These are phyloP conservation scores for Arachnopeziza araneosa DNA, from an alignment of 2,329 filamentous ascomycete genomes.

Conservation along the genomic window DNA sequence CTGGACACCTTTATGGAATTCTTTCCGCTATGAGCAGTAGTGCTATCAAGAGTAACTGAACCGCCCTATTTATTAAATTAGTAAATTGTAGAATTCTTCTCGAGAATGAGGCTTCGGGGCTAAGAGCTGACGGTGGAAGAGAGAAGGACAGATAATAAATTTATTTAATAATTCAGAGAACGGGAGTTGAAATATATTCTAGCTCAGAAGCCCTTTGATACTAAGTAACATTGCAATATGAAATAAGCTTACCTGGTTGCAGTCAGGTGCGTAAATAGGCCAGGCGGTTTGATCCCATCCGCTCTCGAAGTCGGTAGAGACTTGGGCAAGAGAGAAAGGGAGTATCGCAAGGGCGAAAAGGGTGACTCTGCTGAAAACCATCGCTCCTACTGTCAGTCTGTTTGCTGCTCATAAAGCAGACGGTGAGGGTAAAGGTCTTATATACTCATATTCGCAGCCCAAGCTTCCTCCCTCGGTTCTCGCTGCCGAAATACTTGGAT, in stretches of 20 bases:
- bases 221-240: not conserved
- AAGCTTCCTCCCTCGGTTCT: conserved; percentile 21
- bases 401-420: conserved; percentile 18
- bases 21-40: conserved; percentile 49
- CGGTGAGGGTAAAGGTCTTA: conserved; percentile 24
- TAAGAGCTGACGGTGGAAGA: not conserved
- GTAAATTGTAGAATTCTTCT: not conserved
- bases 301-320: conserved; percentile 51
- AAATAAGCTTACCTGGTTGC: conserved; percentile 38
- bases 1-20: conserved; percentile 50
- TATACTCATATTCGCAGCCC: conserved; percentile 19
- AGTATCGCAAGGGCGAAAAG: conserved; percentile 42
- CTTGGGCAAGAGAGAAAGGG: conserved; percentile 45
- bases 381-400: not conserved
- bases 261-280: conserved; percentile 54
- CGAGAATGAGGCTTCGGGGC: not conserved
- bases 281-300: conserved; percentile 53
- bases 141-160: not conserved
- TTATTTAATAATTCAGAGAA: not conserved
- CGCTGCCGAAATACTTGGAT: conserved; percentile 14
- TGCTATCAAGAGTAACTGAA: conserved; percentile 49
- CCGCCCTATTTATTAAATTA: conserved; percentile 32
- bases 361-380: conserved; percentile 38
- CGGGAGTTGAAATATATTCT: not conserved
- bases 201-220: not conserved